Conservation (phyloP, 306 rosid species). For the Potentilla sterilis region DNA sequence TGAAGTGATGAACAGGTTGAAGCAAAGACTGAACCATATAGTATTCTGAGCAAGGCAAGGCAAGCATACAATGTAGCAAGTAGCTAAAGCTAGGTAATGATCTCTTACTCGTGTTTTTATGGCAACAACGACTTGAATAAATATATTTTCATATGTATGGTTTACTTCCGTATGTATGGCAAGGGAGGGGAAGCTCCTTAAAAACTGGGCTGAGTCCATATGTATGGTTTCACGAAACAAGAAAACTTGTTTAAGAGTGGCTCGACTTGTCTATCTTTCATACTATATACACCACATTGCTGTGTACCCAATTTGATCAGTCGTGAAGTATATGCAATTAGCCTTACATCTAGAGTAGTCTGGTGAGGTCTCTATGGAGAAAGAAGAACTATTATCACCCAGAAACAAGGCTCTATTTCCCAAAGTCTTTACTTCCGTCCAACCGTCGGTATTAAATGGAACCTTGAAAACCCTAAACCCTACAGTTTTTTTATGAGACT, state of each 20-base stretch:
- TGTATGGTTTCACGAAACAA: neutral
- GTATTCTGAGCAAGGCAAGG: too few relatives aligned
- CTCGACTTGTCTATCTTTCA: neutral
- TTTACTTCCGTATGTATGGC: too few relatives aligned
- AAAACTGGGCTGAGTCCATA: neutral
- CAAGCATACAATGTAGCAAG: too few relatives aligned
- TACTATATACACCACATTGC: neutral
- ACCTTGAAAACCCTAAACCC: neutral
- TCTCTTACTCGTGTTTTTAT: too few relatives aligned
- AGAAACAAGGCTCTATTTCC: conserved; percentile 5
- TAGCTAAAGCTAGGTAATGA: too few relatives aligned
- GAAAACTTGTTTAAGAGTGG: neutral
- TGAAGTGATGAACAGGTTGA: too few relatives aligned
- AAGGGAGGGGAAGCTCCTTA: neutral
- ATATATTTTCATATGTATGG: too few relatives aligned
- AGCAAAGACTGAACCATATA: too few relatives aligned
- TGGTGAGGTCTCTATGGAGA: neutral
- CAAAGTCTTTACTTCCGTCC: neutral
- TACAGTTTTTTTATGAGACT: neutral
- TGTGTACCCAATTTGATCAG: neutral
- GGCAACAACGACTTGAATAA: too few relatives aligned
- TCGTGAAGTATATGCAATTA: neutral
- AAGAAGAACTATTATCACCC: neutral
- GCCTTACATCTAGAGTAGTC: neutral
- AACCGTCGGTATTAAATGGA: neutral